phyloP scores from a whole-genome alignment of 257 asterid species.

The Dorcoceras hygrometricum region DNA sequence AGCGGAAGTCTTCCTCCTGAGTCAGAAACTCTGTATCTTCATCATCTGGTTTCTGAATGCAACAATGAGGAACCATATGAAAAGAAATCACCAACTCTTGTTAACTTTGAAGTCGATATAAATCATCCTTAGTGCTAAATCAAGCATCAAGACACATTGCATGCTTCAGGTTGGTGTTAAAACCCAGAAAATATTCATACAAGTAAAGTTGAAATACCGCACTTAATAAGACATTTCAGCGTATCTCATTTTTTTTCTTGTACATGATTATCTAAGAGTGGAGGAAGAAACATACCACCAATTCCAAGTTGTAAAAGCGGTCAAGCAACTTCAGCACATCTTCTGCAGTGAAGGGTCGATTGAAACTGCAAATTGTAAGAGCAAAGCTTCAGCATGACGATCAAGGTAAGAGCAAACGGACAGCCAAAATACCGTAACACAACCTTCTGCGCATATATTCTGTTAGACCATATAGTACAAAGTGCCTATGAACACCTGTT shows the following conservation, averaged over 20 bases:
- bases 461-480: constrained; percentile 51
- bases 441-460: constrained; percentile 74
- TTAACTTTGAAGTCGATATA: neutral
- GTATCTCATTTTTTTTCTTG: neutral
- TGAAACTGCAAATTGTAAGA: constrained; percentile 51
- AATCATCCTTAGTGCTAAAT: neutral
- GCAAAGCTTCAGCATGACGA: constrained; percentile 1
- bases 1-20: constrained; percentile 77
- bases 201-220: neutral
- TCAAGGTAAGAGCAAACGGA: neutral
- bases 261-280: neutral
- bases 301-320: constrained; percentile 88
- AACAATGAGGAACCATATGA: neutral
- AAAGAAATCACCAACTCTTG: neutral
- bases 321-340: constrained; percentile 84
- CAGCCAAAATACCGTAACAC: constrained; percentile 21
- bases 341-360: constrained; percentile 65
- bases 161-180: neutral
- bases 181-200: neutral
- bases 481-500: constrained; percentile 83
- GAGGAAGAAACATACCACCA: constrained; percentile 60
- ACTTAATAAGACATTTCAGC: neutral
- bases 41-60: constrained; percentile 75
- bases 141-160: neutral
- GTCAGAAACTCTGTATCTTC: constrained; percentile 64